Evolutionary conservation across 2,329 filamentous ascomycete genomes (phyloP).

Genomic region (Pyrenophora teres): DNA sequence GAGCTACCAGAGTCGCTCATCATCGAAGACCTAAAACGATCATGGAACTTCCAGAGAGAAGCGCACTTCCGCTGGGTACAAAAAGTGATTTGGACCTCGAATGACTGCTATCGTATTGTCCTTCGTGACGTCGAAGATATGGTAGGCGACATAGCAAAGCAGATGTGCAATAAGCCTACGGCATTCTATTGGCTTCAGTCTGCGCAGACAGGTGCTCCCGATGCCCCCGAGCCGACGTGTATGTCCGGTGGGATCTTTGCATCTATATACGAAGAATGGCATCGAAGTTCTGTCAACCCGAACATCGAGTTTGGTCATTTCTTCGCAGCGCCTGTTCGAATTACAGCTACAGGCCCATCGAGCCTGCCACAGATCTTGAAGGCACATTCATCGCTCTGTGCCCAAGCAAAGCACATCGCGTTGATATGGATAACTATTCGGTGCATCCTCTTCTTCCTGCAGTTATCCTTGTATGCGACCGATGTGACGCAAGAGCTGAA

Average conservation of each 20-base stretch:
- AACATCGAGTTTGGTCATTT: conserved; percentile 24
- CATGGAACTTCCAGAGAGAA: conserved; percentile 20
- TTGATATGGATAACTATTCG: conserved; percentile 13
- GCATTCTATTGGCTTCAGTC: conserved; percentile 18
- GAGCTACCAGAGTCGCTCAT: conserved; percentile 12
- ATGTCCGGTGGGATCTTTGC: conserved; percentile 14
- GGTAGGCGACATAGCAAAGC: conserved; percentile 11
- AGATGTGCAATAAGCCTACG: conserved; percentile 21
- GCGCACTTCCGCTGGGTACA: conserved; percentile 13
- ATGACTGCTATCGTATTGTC: conserved; percentile 6
- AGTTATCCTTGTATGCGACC: conserved; percentile 18
- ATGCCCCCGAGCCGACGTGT: conserved; percentile 4
- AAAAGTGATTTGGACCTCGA: conserved; percentile 10
- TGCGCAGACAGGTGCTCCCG: conserved; percentile 9
- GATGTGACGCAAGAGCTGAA: conserved; percentile 1
- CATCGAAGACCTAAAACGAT: conserved; percentile 15
- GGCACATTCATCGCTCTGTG: conserved; percentile 16
- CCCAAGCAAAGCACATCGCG: conserved; percentile 10
- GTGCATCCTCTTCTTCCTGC: conserved; percentile 16
- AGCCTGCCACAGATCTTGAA: conserved; percentile 11
- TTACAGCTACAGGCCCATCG: conserved; percentile 14
- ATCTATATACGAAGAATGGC: conserved; percentile 19
- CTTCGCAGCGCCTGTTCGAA: conserved; percentile 17
- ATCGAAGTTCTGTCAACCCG: conserved; percentile 6
- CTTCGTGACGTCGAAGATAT: conserved; percentile 13